Evolutionary conservation across 23 red algal genomes (phyloP).

Genomic region (Rhodosorus marinus): DNA sequence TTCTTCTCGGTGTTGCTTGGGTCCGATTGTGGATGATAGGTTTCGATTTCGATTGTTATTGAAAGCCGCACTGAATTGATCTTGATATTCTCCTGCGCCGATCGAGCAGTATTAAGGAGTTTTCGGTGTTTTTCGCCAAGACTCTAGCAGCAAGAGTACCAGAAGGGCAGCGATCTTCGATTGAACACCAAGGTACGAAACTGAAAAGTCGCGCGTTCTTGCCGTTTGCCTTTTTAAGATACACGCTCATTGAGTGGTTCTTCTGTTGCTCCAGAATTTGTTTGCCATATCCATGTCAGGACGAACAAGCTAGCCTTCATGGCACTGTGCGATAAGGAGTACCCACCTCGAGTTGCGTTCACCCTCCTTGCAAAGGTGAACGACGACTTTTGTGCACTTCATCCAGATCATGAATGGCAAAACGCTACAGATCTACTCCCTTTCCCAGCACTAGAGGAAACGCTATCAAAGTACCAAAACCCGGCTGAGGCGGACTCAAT

Average conservation of each 20-base stretch:
- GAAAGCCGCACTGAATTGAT: no score
- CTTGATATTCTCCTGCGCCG: neutral
- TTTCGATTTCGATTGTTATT: no score
- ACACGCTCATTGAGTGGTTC: neutral
- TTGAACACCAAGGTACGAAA: constrained; percentile 76
- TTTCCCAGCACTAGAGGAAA: constrained; percentile 31
- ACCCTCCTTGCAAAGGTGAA: constrained; percentile 74
- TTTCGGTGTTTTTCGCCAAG: constrained; percentile 76
- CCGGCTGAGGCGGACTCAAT: constrained; percentile 84
- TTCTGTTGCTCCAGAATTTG: no score
- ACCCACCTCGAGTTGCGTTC: constrained; percentile 94
- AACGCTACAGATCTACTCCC: constrained; percentile 7
- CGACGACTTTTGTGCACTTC: constrained; percentile 55
- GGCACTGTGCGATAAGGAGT: constrained; percentile 83
- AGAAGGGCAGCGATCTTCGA: constrained; percentile 55
- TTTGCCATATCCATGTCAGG: constrained; percentile 68
- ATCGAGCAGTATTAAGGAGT: constrained; percentile 47
- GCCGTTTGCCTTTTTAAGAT: neutral
- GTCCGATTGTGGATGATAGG: no score
- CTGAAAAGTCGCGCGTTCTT: no score
- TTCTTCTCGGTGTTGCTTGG: no score
- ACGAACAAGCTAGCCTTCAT: constrained; percentile 50
- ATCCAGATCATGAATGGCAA: constrained; percentile 43
- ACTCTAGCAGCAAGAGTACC: constrained; percentile 65
- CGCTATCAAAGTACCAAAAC: constrained; percentile 89